Base-by-base conservation (phyloP, 768 basidiomycete species). In the Cyathus striatus region DNA sequence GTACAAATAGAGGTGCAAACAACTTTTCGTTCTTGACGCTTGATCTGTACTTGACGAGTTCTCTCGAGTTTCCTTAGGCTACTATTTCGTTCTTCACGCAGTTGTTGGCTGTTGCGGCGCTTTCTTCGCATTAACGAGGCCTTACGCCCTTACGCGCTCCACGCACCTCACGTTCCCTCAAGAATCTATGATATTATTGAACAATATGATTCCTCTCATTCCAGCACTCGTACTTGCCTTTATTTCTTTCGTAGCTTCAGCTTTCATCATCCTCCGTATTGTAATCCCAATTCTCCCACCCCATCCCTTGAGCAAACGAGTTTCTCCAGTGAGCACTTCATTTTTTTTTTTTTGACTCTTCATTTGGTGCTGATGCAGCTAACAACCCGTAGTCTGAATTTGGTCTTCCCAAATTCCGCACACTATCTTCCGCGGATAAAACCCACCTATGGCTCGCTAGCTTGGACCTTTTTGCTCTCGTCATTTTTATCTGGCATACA, bases 261-360 rank as follows among this genome's bases (percentile, higher is more conserved):
- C 73, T 55, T 87, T 86, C 55, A 74, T 86, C 54, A 77, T 89
- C 63, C 77, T 87, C 56, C 81, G 82, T 59, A 82, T 86, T 58
- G 58, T 87, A 55, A 70, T 86, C 57, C 83, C 86, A 46, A 80
- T 87, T 59, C 59, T 89, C 44, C 86, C 85, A 21, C 83, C 84
- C 40, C 75, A 79, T 51, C 81, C 83, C 21, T 67, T 86, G 58
- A 86, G 83, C 61, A 76, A 77, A 67, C 80, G 81, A 54, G 83
- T 85, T 56, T 72, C 79, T 59, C 84, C 85, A 41, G 86, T 87
- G 54, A 47, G 80, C 70, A n/a, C n/a, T n/a, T n/a, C n/a, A n/a
- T n/a, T n/a, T n/a, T n/a, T n/a, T n/a, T n/a, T n/a, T n/a, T n/a
- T n/a, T n/a, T n/a, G n/a, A 13, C 7, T 6, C 16, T 49, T 44